Evolutionary conservation across 83 land plant species (phyloP).

Genomic region (Picea abies): DNA sequence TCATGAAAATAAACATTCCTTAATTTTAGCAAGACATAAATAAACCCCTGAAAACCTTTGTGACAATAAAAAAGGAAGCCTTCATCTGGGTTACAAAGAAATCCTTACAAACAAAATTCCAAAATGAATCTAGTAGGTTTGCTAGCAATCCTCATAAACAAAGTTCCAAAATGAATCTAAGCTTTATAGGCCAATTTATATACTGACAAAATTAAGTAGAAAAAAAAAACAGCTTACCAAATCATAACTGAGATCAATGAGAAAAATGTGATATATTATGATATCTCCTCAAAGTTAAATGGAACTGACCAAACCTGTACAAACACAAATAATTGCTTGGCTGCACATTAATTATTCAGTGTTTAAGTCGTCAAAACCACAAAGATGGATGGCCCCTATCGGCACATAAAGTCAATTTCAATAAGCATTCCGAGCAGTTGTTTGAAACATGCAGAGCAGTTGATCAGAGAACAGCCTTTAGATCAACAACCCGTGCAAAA

Average conservation of each 20-base stretch:
- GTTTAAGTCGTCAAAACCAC: neutral
- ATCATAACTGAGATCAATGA: neutral
- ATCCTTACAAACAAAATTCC: no score
- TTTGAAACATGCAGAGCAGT: neutral
- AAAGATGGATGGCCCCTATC: neutral
- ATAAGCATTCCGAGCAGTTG: neutral
- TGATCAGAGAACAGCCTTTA: neutral
- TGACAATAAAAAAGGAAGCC: no score
- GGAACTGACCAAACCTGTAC: neutral
- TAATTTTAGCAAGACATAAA: no score
- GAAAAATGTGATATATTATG: neutral
- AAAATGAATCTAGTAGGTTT: no score
- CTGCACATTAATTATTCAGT: conserved; percentile 2
- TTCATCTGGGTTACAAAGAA: no score
- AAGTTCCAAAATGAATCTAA: no score
- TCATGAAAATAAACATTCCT: no score
- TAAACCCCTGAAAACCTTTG: no score
- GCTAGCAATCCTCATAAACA: no score
- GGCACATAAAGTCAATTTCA: conserved; percentile 5
- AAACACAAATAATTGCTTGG: conserved; percentile 1
- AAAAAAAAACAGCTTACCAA: neutral
- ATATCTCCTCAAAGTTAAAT: neutral
- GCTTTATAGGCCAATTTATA: no score
- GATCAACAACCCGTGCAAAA: neutral
- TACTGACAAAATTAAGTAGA: neutral